Conservation (phyloP, 179 eudicot species). For the Beta lomatogona region DNA sequence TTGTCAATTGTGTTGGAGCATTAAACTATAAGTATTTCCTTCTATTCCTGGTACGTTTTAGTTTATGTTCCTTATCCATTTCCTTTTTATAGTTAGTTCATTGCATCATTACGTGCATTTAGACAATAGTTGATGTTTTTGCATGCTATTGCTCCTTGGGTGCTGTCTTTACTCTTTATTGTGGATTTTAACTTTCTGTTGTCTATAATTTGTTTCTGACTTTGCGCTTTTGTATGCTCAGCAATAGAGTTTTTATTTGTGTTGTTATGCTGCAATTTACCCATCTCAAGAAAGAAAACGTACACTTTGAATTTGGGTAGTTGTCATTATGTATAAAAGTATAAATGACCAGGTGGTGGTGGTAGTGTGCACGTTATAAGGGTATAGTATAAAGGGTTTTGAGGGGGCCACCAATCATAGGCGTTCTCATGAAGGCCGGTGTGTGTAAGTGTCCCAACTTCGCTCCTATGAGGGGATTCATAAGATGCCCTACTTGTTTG, state of each 20-base stretch:
- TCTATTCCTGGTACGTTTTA: slow-evolving; percentile 80
- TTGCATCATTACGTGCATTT: background rate
- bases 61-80: background rate
- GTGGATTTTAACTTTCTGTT: background rate
- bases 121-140: background rate
- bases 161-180: background rate
- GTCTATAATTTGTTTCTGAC: background rate
- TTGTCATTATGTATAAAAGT: background rate
- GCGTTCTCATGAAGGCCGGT: no score
- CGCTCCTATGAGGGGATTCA: no score
- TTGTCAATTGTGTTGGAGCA: slow-evolving; percentile 98
- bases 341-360: background rate
- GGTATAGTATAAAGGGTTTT: no score
- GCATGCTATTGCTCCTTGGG: slow-evolving; percentile 7
- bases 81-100: background rate
- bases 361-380: no score
- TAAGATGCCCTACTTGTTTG: no score
- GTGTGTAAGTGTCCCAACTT: no score
- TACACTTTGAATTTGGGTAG: background rate
- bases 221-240: background rate
- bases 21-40: slow-evolving; percentile 95
- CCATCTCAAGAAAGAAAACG: background rate
- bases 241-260: background rate
- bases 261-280: background rate
- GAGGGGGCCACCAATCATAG: no score